phyloP scores from a whole-genome alignment of 192 early-diverging fungal genomes.

The Kickxella alabastrina region DNA sequence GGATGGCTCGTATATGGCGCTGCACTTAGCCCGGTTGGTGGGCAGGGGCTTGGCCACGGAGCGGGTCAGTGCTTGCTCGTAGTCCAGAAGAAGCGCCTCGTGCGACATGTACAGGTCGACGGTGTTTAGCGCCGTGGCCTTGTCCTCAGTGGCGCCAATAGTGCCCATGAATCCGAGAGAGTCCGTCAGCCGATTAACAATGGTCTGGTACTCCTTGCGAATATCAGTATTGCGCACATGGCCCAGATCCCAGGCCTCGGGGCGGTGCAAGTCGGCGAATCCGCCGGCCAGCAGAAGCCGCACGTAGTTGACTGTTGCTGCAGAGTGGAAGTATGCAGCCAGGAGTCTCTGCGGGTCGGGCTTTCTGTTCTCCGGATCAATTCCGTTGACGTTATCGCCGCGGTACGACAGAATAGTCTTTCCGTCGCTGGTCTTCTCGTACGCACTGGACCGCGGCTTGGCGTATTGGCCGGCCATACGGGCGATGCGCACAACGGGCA shows the following conservation, averaged over 20 bases:
- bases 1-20: conserved; percentile 34
- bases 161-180: conserved; percentile 92
- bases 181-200: conserved; percentile 83
- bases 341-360: conserved; percentile 93
- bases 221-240: conserved; percentile 80
- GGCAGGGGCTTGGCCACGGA: conserved; percentile 46
- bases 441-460: conserved; percentile 91
- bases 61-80: conserved; percentile 84
- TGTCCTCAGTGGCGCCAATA: conserved; percentile 77
- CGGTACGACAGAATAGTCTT: conserved; percentile 77
- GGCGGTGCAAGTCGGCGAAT: conserved; percentile 91
- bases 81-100: conserved; percentile 93
- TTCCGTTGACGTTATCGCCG: conserved; percentile 98
- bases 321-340: conserved; percentile 95
- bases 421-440: conserved; percentile 79
- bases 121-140: conserved; percentile 57
- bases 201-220: conserved; percentile 81
- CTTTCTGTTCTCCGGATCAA: conserved; percentile 73
- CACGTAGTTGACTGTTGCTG: conserved; percentile 93
- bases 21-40: conserved; percentile 5
- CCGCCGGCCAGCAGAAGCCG: conserved; percentile 76
- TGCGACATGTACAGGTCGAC: conserved; percentile 94
- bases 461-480: conserved; percentile 99
- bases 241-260: conserved; percentile 82
- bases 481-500: conserved; percentile 91